These are phyloP conservation scores for Hanseniaspora lachancei DNA, from an alignment of 805 yeast species.

Conservation along the genomic window DNA sequence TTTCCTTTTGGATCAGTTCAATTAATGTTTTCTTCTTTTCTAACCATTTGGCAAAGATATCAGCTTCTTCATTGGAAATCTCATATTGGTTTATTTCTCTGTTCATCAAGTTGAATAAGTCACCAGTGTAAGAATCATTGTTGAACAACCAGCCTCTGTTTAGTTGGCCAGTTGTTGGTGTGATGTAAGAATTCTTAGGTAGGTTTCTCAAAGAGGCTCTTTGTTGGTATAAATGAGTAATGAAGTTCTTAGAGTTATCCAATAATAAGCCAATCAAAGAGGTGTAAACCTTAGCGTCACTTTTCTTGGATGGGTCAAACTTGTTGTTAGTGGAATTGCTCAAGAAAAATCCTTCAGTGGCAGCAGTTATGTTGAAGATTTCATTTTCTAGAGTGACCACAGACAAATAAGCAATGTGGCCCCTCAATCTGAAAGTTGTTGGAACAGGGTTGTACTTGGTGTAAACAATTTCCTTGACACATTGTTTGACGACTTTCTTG, in stretches of 20 bases:
- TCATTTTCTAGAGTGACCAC: constrained; percentile 73
- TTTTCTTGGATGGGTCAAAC: constrained; percentile 52
- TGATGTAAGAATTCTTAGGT: constrained; percentile 43
- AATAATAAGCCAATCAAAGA: constrained; percentile 49
- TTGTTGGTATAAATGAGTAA: constrained; percentile 39
- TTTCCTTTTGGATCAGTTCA: constrained; percentile 18
- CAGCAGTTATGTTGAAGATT: constrained; percentile 63
- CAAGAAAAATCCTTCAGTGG: constrained; percentile 65
- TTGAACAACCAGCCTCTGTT: constrained; percentile 61
- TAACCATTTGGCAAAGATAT: constrained; percentile 9
- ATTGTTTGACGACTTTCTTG: constrained; percentile 24
- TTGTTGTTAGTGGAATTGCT: constrained; percentile 52
- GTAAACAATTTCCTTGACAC: constrained; percentile 46
- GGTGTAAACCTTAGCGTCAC: constrained; percentile 17
- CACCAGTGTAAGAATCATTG: constrained; percentile 34
- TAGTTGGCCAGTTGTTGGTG: constrained; percentile 49
- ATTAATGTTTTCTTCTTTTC: not conserved
- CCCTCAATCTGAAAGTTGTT: constrained; percentile 44
- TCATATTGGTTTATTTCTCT: constrained; percentile 10
- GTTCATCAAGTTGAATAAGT: constrained; percentile 48
- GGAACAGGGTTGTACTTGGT: constrained; percentile 86
- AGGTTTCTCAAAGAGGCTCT: constrained; percentile 32
- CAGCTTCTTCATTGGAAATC: not conserved
- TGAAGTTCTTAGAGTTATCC: constrained; percentile 52
- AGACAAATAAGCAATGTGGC: constrained; percentile 68